Conservation (phyloP, 1,284 basidiomycete species). For the Ceratobasidium sp. region DNA sequence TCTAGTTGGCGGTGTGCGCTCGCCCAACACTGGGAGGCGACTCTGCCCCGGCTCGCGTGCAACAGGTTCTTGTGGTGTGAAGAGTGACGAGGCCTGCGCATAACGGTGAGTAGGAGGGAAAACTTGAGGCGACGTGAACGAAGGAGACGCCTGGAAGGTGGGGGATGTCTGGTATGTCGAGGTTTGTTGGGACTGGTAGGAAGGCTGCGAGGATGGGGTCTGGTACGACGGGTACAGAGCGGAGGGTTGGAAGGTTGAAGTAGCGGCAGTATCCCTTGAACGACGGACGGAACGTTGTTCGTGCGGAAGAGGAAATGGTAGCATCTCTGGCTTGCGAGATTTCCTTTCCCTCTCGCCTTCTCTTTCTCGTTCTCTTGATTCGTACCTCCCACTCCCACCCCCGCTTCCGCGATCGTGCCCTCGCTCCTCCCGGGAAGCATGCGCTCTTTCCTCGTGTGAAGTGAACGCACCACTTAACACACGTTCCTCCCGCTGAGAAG, state of each 20-base stretch:
- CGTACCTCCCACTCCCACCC: neutral
- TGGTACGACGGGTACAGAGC: too few species aligned
- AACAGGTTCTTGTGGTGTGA: neutral
- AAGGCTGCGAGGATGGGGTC: too few species aligned
- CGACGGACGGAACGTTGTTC: neutral
- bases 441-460: too few species aligned
- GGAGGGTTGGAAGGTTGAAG: too few species aligned
- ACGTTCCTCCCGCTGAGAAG: too few species aligned
- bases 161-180: neutral
- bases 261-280: too few species aligned
- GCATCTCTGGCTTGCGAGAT: slow-evolving; percentile 25
- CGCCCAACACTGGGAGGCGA: slow-evolving; percentile 12
- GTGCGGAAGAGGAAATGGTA: slow-evolving; percentile 23
- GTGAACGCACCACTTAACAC: too few species aligned
- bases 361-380: neutral
- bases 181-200: too few species aligned
- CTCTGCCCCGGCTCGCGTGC: slow-evolving; percentile 10
- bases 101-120: slow-evolving; percentile 9
- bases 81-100: neutral
- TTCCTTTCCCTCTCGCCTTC: neutral
- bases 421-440: neutral
- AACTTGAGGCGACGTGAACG: slow-evolving; percentile 18
- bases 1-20: slow-evolving; percentile 23
- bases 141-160: neutral
- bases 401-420: neutral